Conservation (phyloP, 257 asterid species). For the Solanum dulcamara region DNA sequence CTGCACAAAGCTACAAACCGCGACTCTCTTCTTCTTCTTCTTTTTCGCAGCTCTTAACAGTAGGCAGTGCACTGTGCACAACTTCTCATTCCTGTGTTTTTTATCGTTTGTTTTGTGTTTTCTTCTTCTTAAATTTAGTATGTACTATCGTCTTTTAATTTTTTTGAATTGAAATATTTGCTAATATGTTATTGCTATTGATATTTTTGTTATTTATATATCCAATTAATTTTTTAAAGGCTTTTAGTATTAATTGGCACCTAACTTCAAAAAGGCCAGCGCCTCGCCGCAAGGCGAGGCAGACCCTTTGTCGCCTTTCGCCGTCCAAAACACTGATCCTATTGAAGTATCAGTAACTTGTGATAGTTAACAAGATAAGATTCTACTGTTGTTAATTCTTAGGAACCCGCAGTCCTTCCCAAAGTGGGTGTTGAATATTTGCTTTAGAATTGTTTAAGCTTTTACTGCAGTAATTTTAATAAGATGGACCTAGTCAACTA, state of each 20-base stretch:
- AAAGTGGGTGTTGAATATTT: too few relatives aligned
- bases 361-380: not conserved
- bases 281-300: not conserved
- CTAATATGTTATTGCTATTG: not conserved
- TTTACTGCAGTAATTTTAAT: too few relatives aligned
- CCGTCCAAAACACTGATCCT: not conserved
- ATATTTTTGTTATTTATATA: not conserved
- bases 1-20: not conserved
- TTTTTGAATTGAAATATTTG: not conserved
- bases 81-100: not conserved
- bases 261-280: not conserved
- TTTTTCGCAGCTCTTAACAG: not conserved
- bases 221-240: not conserved
- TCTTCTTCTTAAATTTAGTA: not conserved
- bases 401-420: not conserved
- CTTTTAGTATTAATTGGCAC: not conserved
- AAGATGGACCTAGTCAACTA: too few relatives aligned
- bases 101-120: not conserved
- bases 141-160: not conserved
- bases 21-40: not conserved
- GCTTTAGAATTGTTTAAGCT: too few relatives aligned
- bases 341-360: not conserved
- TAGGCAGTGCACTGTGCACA: not conserved
- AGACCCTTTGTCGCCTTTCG: not conserved
- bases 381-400: not conserved